Percentiles rank a stretch among this genome's conserved stretches.
These are phyloP conservation scores for Globisporangium megalacanthum DNA, from an alignment of 352 stramenopile species.

Conservation along the genomic window DNA sequence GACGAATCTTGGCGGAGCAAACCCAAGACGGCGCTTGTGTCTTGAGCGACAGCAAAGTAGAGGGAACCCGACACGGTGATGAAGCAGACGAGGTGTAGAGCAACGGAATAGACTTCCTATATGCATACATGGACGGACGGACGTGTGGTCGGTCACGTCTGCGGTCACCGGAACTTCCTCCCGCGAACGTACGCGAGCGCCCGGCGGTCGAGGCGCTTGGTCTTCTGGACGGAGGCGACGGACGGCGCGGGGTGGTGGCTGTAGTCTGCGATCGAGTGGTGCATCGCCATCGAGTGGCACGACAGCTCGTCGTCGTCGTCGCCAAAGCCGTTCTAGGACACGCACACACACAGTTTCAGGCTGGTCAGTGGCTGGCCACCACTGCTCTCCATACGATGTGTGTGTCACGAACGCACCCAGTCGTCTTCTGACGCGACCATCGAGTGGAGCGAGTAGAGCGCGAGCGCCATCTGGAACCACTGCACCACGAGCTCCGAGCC, in stretches of 20 bases:
- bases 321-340: conserved; percentile 33
- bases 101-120: background rate
- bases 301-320: conserved; percentile 62
- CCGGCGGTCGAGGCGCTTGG: conserved; percentile 70
- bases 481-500: conserved; percentile 79
- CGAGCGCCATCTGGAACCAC: conserved; percentile 76
- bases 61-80: background rate
- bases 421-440: conserved; percentile 74
- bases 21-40: background rate
- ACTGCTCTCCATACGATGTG: background rate
- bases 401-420: conserved; percentile 32
- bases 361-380: background rate
- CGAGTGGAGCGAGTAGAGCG: conserved; percentile 78
- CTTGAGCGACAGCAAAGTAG: conserved; percentile 1
- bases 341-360: conserved; percentile 4
- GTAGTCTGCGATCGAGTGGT: conserved; percentile 76
- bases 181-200: conserved; percentile 69
- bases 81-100: no score
- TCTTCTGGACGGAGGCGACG: conserved; percentile 69
- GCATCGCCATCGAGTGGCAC: conserved; percentile 45
- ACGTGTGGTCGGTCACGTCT: background rate
- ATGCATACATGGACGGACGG: conserved; percentile 2
- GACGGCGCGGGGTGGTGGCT: conserved; percentile 58
- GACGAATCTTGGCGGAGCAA: conserved; percentile 17
- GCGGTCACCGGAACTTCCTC: conserved; percentile 55